Conservation (phyloP, 2,329 filamentous ascomycete species). For the Fulvia fulva region DNA sequence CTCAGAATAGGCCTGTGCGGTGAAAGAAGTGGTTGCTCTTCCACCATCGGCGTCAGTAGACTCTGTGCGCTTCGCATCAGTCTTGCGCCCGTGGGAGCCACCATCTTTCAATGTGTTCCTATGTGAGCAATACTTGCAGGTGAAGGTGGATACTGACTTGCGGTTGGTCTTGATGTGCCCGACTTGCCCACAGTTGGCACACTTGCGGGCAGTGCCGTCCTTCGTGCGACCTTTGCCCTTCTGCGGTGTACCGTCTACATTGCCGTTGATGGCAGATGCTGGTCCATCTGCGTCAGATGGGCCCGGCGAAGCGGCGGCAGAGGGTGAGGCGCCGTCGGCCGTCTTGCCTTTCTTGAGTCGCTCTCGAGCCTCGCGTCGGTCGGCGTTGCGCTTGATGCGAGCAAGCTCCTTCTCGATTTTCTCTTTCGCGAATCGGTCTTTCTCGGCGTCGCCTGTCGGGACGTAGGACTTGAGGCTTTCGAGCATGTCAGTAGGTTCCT, state of each 20-base stretch:
- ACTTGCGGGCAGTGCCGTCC: slow-evolving; percentile 72
- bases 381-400: slow-evolving; percentile 85
- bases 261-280: slow-evolving; percentile 15
- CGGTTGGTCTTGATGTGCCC: slow-evolving; percentile 99
- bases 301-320: slow-evolving; percentile 41
- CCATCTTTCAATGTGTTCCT: slow-evolving; percentile 9
- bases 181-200: slow-evolving; percentile 93
- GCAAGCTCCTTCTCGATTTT: slow-evolving; percentile 69
- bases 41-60: slow-evolving; percentile 14
- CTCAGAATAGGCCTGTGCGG: slow-evolving; percentile 14
- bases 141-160: slow-evolving; percentile 61
- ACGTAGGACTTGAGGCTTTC: slow-evolving; percentile 56
- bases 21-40: slow-evolving; percentile 10
- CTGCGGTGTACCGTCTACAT: slow-evolving; percentile 21
- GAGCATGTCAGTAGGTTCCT: slow-evolving; percentile 22
- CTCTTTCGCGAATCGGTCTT: slow-evolving; percentile 56
- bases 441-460: slow-evolving; percentile 63
- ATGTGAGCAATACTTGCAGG: slow-evolving; percentile 19
- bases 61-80: slow-evolving; percentile 7
- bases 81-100: slow-evolving; percentile 16
- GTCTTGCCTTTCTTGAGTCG: slow-evolving; percentile 65
- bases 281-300: slow-evolving; percentile 46
- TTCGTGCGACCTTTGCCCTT: slow-evolving; percentile 52
- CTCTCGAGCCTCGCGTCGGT: slow-evolving; percentile 83
- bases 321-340: slow-evolving; percentile 45